phyloP scores from a whole-genome alignment of 768 basidiomycete species.

The Russula vinacea region DNA sequence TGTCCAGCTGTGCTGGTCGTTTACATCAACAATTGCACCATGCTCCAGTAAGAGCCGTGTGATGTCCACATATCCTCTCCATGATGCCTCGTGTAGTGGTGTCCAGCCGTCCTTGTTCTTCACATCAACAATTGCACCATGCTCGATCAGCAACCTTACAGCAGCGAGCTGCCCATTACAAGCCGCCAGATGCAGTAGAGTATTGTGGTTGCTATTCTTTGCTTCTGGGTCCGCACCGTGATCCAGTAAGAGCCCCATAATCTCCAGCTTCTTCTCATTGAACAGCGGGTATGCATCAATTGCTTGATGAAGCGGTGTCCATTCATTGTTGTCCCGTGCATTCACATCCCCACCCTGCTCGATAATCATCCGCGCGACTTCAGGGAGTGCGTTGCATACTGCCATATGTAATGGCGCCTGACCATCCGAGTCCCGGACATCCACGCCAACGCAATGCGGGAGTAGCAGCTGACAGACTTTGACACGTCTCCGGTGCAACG shows the following conservation, averaged over 20 bases:
- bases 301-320: neutral
- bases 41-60: neutral
- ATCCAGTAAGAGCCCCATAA: neutral
- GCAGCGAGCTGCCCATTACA: neutral
- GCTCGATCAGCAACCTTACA: neutral
- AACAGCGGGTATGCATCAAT: neutral
- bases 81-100: neutral
- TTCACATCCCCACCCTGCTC: neutral
- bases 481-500: neutral
- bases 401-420: neutral
- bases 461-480: neutral
- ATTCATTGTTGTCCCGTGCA: neutral
- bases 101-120: neutral
- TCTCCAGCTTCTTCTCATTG: neutral
- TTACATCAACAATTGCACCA: too few species aligned
- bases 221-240: neutral
- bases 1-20: too few species aligned
- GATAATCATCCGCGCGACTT: neutral
- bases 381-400: neutral
- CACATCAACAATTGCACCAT: neutral
- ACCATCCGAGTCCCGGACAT: neutral
- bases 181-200: neutral
- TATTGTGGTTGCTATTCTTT: neutral
- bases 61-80: neutral
- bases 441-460: neutral